Conservation (phyloP, 2,329 filamentous ascomycete species). For the Cryphonectria parasitica region DNA sequence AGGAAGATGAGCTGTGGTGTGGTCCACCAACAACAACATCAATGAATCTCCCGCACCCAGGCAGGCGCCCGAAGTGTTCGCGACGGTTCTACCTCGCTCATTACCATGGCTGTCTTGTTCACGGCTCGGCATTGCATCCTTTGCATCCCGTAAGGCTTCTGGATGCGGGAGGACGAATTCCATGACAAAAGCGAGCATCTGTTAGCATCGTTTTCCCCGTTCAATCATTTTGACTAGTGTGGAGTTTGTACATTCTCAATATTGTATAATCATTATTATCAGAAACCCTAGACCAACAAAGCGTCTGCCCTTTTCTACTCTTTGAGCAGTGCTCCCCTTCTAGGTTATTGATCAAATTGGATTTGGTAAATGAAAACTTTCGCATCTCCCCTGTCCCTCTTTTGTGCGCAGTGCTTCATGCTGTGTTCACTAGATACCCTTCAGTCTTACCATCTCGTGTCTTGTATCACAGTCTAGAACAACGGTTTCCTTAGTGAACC, state of each 20-base stretch:
- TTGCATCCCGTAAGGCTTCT: slow-evolving; percentile 20
- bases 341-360: neutral
- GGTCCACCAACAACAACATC: neutral
- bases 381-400: neutral
- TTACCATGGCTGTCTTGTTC: slow-evolving; percentile 14
- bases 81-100: slow-evolving; percentile 11
- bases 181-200: slow-evolving; percentile 29
- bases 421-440: no score
- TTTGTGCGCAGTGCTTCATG: neutral
- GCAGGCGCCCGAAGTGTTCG: neutral
- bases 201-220: slow-evolving; percentile 21
- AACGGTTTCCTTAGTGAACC: neutral
- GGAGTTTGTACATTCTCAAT: slow-evolving; percentile 42
- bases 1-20: slow-evolving; percentile 10
- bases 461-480: neutral
- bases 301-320: slow-evolving; percentile 12
- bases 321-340: slow-evolving; percentile 11
- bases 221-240: slow-evolving; percentile 33
- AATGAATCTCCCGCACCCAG: slow-evolving; percentile 15
- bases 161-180: slow-evolving; percentile 27
- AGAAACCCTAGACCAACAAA: slow-evolving; percentile 27
- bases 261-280: slow-evolving; percentile 43
- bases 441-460: neutral
- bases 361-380: neutral
- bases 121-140: slow-evolving; percentile 15